Conservation (phyloP, 495 filamentous ascomycete genomes). For the Filosporella fistucella region DNA sequence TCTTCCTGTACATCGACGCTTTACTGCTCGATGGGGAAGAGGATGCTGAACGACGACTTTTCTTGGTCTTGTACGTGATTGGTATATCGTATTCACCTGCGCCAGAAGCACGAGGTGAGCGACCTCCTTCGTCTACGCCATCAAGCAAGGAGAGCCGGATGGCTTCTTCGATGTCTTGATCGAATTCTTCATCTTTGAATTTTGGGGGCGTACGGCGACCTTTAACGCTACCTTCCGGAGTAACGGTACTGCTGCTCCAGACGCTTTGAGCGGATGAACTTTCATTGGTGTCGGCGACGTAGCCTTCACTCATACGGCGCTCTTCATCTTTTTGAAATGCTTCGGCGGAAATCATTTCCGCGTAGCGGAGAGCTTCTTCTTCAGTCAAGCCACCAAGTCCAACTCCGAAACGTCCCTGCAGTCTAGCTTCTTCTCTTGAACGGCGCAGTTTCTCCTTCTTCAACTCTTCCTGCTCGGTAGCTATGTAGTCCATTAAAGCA, state of each 20-base stretch:
- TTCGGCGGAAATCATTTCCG: constrained; percentile 83
- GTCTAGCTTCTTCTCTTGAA: constrained; percentile 54
- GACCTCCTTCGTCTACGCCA: constrained; percentile 58
- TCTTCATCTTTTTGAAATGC: constrained; percentile 57
- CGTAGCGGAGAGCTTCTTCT: constrained; percentile 87
- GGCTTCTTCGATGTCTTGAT: constrained; percentile 75
- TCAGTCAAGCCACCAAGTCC: constrained; percentile 76
- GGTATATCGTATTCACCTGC: constrained; percentile 43
- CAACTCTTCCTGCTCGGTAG: constrained; percentile 74
- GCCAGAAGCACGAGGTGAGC: constrained; percentile 68
- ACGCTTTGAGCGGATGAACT: constrained; percentile 41
- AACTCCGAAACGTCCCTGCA: constrained; percentile 76
- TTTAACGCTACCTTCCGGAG: constrained; percentile 43
- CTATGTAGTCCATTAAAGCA: constrained; percentile 74
- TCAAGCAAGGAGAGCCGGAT: constrained; percentile 74
- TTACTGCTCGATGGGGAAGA: constrained; percentile 34
- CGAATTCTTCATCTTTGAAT: constrained; percentile 55
- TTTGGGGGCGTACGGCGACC: constrained; percentile 34
- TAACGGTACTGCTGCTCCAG: constrained; percentile 41
- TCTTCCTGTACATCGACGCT: constrained; percentile 18
- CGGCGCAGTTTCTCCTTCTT: constrained; percentile 60
- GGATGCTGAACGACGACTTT: constrained; percentile 33
- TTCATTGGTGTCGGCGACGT: constrained; percentile 40
- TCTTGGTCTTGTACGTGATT: constrained; percentile 46
- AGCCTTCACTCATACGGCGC: constrained; percentile 48